Conservation (phyloP, 352 stramenopile genomes). For the Phytophthora sojae region DNA sequence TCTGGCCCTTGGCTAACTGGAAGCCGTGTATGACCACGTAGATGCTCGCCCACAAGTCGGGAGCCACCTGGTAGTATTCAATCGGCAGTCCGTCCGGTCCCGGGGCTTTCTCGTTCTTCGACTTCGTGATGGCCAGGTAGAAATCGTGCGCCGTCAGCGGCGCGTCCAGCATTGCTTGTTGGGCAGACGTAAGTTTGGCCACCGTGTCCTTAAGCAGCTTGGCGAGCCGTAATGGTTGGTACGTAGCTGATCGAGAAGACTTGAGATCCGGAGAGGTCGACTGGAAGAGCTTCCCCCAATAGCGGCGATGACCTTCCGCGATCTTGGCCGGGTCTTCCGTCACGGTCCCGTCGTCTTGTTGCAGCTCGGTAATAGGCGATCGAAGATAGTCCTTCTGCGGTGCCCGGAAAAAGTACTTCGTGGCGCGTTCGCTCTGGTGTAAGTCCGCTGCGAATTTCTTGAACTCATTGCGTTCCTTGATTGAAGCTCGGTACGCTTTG, state of each 20-base stretch:
- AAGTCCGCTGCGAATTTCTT: constrained; percentile 27
- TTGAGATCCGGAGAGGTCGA: constrained; percentile 23
- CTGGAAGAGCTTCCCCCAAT: constrained; percentile 13
- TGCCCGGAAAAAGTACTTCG: constrained; percentile 16
- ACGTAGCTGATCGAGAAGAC: background rate
- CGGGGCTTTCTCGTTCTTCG: constrained; percentile 10
- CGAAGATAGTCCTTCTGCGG: constrained; percentile 15
- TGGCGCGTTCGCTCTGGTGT: constrained; percentile 13
- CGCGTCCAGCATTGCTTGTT: background rate
- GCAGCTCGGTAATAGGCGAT: constrained; percentile 7
- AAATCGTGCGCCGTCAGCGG: constrained; percentile 22
- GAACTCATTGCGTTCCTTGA: constrained; percentile 14
- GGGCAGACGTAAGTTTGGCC: background rate
- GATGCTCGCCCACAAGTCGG: constrained; percentile 10
- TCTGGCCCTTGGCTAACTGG: constrained; percentile 11
- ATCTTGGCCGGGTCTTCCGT: constrained; percentile 12
- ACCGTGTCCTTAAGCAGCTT: background rate
- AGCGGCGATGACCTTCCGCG: constrained; percentile 4
- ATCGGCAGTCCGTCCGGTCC: constrained; percentile 20
- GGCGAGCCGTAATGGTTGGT: background rate
- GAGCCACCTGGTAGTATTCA: constrained; percentile 26
- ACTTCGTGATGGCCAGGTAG: constrained; percentile 27
- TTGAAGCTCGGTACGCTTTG: background rate
- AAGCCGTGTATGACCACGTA: constrained; percentile 18
- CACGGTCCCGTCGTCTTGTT: background rate